These are phyloP conservation scores for Cryptosporidium canis DNA, from an alignment of 169 alveolate genomes.

Conservation along the genomic window DNA sequence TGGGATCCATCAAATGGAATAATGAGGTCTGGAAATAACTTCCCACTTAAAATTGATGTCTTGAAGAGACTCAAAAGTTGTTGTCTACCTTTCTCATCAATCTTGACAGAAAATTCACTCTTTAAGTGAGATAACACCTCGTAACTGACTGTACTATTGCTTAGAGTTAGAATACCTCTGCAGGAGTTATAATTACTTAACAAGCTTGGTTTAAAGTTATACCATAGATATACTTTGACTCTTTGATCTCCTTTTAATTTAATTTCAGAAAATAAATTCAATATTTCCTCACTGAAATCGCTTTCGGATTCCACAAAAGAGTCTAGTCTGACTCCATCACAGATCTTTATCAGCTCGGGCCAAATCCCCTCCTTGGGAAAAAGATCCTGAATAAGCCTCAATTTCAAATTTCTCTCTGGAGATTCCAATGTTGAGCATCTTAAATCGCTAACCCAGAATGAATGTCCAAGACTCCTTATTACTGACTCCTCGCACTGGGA, in stretches of 20 bases:
- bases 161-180: constrained; percentile 25
- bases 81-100: neutral
- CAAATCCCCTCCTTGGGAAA: neutral
- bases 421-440: neutral
- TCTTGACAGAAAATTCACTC: neutral
- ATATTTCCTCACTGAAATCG: neutral
- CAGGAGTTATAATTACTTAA: constrained; percentile 30
- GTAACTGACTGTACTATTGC: neutral
- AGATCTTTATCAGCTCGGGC: neutral
- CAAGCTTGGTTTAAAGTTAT: constrained; percentile 5
- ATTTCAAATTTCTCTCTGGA: neutral
- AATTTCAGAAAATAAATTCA: neutral
- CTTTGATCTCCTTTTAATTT: neutral
- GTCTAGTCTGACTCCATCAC: constrained; percentile 40
- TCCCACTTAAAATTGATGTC: neutral
- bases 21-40: neutral
- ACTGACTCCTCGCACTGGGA: neutral
- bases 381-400: neutral
- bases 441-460: constrained; percentile 47
- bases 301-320: constrained; percentile 8
- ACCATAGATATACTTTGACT: constrained; percentile 38
- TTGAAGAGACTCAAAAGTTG: constrained; percentile 1
- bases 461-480: neutral
- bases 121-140: constrained; percentile 25
- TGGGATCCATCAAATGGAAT: neutral